Conservation (phyloP, 129 eudicot genomes). For the Ambrosia trifida region DNA sequence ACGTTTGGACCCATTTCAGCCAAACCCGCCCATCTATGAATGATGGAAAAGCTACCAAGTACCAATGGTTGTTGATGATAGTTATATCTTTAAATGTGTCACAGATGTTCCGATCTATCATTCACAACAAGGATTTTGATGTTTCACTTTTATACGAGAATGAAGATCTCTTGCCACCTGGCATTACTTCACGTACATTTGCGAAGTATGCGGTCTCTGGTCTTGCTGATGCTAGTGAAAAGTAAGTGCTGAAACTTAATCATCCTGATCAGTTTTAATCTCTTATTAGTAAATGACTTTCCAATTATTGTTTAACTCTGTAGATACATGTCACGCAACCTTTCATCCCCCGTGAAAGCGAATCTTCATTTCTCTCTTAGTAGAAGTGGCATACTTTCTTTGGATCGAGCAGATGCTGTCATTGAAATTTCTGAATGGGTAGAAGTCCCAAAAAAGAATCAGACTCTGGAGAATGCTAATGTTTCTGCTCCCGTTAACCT, state of each 20-base stretch:
- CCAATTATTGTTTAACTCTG: background rate
- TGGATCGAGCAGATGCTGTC: constrained; percentile 96
- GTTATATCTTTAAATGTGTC: constrained; percentile 5
- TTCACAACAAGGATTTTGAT: constrained; percentile 86
- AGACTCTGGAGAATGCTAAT: constrained; percentile 75
- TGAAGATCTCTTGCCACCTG: constrained; percentile 79
- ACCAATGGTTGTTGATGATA: constrained; percentile 15
- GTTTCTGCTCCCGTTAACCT: constrained; percentile 60
- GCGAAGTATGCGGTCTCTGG: constrained; percentile 83
- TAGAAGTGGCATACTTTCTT: constrained; percentile 80
- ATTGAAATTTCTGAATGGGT: constrained; percentile 97
- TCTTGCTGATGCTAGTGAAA: constrained; percentile 82
- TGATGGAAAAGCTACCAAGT: background rate
- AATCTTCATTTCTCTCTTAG: constrained; percentile 88
- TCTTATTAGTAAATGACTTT: background rate
- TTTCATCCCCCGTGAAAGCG: constrained; percentile 92
- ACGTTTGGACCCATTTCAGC: too few relatives aligned
- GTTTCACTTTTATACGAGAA: constrained; percentile 79
- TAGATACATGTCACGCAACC: constrained; percentile 86
- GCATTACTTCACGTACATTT: constrained; percentile 65
- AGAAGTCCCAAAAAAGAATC: constrained; percentile 88
- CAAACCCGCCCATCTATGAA: background rate
- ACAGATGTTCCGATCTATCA: constrained; percentile 89
- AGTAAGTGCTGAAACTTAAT: constrained; percentile 47
- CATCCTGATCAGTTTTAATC: constrained; percentile 7